Percentiles rank a stretch among this genome's conserved stretches.
Evolutionary conservation across 257 asterid species (phyloP).

Genomic region (Petunia secreta): DNA sequence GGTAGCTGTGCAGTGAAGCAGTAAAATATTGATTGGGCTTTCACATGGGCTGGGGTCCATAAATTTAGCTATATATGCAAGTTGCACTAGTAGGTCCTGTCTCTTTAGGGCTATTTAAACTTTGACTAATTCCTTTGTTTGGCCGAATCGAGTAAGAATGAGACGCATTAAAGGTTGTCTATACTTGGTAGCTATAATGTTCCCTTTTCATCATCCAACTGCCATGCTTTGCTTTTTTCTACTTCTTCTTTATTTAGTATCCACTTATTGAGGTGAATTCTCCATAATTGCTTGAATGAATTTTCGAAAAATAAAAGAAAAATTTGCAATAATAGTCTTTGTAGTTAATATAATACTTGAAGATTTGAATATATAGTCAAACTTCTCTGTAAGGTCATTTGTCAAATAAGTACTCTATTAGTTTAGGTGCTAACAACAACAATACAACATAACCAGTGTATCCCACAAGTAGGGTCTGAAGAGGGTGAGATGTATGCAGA

Average conservation of each 20-base stretch:
- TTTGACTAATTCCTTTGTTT: conserved; percentile 18
- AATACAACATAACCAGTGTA: too few species aligned
- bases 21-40: not conserved
- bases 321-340: not conserved
- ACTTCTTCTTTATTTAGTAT: not conserved
- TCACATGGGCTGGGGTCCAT: conserved; percentile 34
- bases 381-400: too few species aligned
- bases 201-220: not conserved
- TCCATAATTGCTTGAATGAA: not conserved
- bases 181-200: conserved; percentile 9
- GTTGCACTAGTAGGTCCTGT: conserved; percentile 23
- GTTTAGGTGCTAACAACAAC: too few species aligned
- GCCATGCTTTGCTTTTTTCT: not conserved
- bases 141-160: conserved; percentile 30
- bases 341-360: too few species aligned
- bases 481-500: too few species aligned
- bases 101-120: not conserved
- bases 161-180: not conserved
- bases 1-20: not conserved
- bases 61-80: not conserved
- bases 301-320: not conserved
- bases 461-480: too few species aligned
- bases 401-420: too few species aligned
- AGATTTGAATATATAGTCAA: too few species aligned
- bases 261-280: not conserved